These are phyloP conservation scores for Aureobasidium sp. DNA, from an alignment of 2,329 filamentous ascomycete species.

Conservation along the genomic window DNA sequence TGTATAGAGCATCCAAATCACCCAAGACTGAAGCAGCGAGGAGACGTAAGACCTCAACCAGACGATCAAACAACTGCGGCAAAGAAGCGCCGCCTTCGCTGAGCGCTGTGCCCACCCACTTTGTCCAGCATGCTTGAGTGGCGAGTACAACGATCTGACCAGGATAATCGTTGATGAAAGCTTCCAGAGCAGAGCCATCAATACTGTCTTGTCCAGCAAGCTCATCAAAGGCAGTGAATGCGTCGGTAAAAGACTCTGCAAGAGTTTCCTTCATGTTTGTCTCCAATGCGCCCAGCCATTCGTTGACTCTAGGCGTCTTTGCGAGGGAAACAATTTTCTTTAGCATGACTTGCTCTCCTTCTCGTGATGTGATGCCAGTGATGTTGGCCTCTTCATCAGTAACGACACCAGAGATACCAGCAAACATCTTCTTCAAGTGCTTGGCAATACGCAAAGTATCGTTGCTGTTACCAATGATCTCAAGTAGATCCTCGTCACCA, in stretches of 20 bases:
- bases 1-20: slow-evolving; percentile 75
- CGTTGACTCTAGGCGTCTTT: slow-evolving; percentile 95
- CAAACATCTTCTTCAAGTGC: slow-evolving; percentile 99
- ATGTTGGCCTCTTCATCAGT: slow-evolving; percentile 90
- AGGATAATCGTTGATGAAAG: slow-evolving; percentile 79
- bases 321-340: slow-evolving; percentile 87
- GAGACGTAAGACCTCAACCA: slow-evolving; percentile 76
- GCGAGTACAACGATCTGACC: slow-evolving; percentile 94
- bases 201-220: slow-evolving; percentile 68
- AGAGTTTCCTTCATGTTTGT: slow-evolving; percentile 90
- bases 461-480: slow-evolving; percentile 99
- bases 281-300: slow-evolving; percentile 94
- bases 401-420: slow-evolving; percentile 79
- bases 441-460: slow-evolving; percentile 94
- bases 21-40: slow-evolving; percentile 85
- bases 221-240: slow-evolving; percentile 71
- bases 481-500: slow-evolving; percentile 92
- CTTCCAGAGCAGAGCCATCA: slow-evolving; percentile 61
- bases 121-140: slow-evolving; percentile 90
- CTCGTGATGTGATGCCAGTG: slow-evolving; percentile 87
- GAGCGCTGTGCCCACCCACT: slow-evolving; percentile 72
- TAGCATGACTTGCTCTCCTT: slow-evolving; percentile 79
- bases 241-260: slow-evolving; percentile 82
- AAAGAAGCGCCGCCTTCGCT: slow-evolving; percentile 64
- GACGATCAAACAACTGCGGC: slow-evolving; percentile 65